phyloP scores from a whole-genome alignment of 2,329 filamentous ascomycete species.

The Coccinonectria pachysandricola region DNA sequence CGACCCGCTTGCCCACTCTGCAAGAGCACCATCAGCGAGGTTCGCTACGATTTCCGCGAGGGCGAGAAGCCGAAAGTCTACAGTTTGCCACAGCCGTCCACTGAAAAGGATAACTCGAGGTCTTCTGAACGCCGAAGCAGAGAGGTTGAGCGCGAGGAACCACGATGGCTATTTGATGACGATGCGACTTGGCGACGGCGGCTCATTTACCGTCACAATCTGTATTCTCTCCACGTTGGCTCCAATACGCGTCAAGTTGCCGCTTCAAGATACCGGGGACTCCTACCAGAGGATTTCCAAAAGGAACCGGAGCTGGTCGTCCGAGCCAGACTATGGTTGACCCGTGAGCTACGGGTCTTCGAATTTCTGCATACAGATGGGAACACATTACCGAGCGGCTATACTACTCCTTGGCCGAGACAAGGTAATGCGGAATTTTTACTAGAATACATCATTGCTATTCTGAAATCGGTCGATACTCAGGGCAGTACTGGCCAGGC shows the following conservation, averaged over 20 bases:
- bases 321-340: background rate
- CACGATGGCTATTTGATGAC: background rate
- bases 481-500: background rate
- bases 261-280: background rate
- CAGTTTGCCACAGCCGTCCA: background rate
- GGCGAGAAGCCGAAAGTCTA: background rate
- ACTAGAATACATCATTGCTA: background rate
- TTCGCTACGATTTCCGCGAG: background rate
- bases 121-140: background rate
- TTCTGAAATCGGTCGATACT: background rate
- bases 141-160: background rate
- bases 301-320: background rate
- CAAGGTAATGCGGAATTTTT: background rate
- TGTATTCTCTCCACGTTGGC: background rate
- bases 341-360: background rate
- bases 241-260: background rate
- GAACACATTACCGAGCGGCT: no score
- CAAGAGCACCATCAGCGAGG: background rate
- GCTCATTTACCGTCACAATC: background rate
- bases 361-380: no score
- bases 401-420: background rate
- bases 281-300: background rate
- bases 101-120: background rate
- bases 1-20: background rate
- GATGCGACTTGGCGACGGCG: background rate